These are phyloP conservation scores for Epichloe hybrida DNA, from an alignment of 2,329 filamentous ascomycete species.

Conservation along the genomic window DNA sequence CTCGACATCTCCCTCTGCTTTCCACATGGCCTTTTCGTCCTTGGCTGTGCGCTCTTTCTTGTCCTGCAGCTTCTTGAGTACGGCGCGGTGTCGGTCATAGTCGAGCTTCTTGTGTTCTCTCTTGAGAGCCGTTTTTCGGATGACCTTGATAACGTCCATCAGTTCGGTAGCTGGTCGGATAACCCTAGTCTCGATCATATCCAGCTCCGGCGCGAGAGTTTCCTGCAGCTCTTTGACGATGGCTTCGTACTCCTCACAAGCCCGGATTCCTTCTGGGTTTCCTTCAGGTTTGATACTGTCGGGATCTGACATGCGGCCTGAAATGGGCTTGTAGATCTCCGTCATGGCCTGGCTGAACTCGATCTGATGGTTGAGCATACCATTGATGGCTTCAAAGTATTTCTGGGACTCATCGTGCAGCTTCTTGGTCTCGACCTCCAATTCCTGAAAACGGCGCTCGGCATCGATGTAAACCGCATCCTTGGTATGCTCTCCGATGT, in stretches of 20 bases:
- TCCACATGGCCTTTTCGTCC: slow-evolving; percentile 95
- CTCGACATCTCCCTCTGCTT: slow-evolving; percentile 84
- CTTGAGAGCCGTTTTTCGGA: slow-evolving; percentile 78
- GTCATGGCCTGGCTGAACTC: slow-evolving; percentile 93
- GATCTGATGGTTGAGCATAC: slow-evolving; percentile 95
- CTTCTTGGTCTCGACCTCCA: slow-evolving; percentile 92
- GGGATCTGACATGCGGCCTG: slow-evolving; percentile 86
- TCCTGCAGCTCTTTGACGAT: slow-evolving; percentile 85
- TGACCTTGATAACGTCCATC: slow-evolving; percentile 86
- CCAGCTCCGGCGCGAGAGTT: slow-evolving; percentile 77
- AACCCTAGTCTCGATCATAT: slow-evolving; percentile 90
- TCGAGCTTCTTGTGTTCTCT: slow-evolving; percentile 96
- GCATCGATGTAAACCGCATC: slow-evolving; percentile 91
- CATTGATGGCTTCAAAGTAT: slow-evolving; percentile 96
- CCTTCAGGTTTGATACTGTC: slow-evolving; percentile 69
- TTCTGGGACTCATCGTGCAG: slow-evolving; percentile 94
- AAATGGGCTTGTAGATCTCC: slow-evolving; percentile 97
- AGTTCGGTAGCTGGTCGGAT: slow-evolving; percentile 89
- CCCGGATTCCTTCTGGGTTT: slow-evolving; percentile 83
- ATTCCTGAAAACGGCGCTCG: slow-evolving; percentile 83
- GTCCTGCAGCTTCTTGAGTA: slow-evolving; percentile 87
- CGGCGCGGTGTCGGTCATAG: slow-evolving; percentile 73
- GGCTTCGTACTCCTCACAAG: slow-evolving; percentile 90
- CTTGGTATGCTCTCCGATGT: slow-evolving; percentile 89
- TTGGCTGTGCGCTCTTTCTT: slow-evolving; percentile 95